Evolutionary conservation across 2,329 filamentous ascomycete genomes (phyloP), one percentile per base, ranked within the genome.

Genomic region (Tothia fuscella): DNA sequence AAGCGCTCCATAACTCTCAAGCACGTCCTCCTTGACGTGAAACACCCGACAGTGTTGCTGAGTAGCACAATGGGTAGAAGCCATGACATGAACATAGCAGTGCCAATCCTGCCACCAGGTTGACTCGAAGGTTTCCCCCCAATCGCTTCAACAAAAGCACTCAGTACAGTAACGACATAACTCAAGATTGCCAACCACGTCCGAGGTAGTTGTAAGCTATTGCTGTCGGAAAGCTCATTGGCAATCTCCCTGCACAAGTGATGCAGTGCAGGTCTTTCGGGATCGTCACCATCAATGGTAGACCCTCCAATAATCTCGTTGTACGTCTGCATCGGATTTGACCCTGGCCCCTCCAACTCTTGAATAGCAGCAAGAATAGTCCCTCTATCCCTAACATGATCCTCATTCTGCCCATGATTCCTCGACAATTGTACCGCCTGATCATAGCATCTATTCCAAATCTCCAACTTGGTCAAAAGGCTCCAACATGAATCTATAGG

Each of bases 71-170:
- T 29, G 1, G 50, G 49, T 9, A 54, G 37, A 29, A 53, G 42
- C 51, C 52, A 54, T 9, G 52, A 50, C 34, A 52, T 36, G 30
- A 54, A 48, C 43, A 54, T 50, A 1, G 48, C 41, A 5, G 43
- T 48, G 4, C 47, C 52, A 19, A 54, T 51, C 14, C 52, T 44
- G 4, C 50, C 51, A 3, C 49, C 50, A 12, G 51, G 49, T 2
- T 49, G 49, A 9, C 46, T 45, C 5, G 44, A 44, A 26, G 47
- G 47, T 2, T 46, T 47, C 5, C 49, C 49, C 6, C 49, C 49
- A 2, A 48, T 21, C 10, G 44, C 48, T 9, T 29, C 26, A 29
- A 29, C n/a, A 14, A 29, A 29, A 14, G 26, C 26, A 9, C 26
- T 14, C 9, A 29, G 9, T 9, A 29, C 26, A 29, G 26, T 29